Evolutionary conservation across 495 filamentous ascomycete genomes (phyloP), one percentile per base, ranked within the genome.

Genomic region (Hypoxylon lenormandii): DNA sequence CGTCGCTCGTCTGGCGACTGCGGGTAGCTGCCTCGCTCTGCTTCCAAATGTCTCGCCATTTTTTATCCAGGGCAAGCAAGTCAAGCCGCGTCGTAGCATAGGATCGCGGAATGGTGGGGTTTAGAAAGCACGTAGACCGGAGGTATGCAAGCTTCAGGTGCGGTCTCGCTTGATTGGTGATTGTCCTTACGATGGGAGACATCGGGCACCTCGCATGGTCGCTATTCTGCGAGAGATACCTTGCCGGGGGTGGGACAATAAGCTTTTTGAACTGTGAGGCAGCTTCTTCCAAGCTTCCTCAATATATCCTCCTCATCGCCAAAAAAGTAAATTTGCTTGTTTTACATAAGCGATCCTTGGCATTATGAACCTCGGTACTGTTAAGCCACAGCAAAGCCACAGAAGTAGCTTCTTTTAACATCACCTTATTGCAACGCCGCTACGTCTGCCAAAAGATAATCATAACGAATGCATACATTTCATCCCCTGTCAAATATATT

Each of bases 11-110:
- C 38, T 16, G 7, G 19, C 40, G n/a, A 40, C 16, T 11, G 16
- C 15, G 49, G 3, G 1, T 12, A 1, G n/a, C 22, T 28, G 18
- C 38, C 40, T 42, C 43, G 6, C 43, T 37, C 21, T 64, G 59
- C 47, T 78, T 73, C 65, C 72, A 64, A 70, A 72, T 83, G 42
- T 76, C 66, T 36, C 87, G 90, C 92, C 92, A 95, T 89, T 93
- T 93, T 58, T 77, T 76, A 67, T 93, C 91, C 23, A 95, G 78
- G 7, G 82, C 82, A 1, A 81, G 79, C 16, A 94, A 82, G 67
- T 92, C 84, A 23, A 93, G 84, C 61, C 74, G 82, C 28, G 70
- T 69, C 12, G 74, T 74, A 15, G 77, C 76, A 60, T 79, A 78
- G 43, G 59, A 16, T 64, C 73, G 76, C 19, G 59, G 69, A 11